These are phyloP conservation scores for Pyropia haitanensis DNA, from an alignment of 23 red algal species.

Conservation along the genomic window DNA sequence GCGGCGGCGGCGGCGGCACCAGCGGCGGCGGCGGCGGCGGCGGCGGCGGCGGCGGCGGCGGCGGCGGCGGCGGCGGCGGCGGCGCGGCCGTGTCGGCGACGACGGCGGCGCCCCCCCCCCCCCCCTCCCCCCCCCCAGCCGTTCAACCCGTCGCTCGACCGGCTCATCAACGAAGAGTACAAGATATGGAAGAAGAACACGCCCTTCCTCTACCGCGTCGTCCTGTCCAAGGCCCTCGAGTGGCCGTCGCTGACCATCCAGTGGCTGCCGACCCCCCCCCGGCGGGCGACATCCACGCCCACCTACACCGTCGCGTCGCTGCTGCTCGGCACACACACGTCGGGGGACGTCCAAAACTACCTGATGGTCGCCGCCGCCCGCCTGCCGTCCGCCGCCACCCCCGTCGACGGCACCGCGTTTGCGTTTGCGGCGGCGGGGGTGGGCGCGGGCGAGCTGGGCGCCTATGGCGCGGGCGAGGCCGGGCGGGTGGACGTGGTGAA, in stretches of 20 bases:
- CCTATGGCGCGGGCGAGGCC: constrained; percentile 52
- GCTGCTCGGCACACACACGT: constrained; percentile 93
- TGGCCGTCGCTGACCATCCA: constrained; percentile 98
- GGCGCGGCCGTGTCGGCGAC: too few species aligned
- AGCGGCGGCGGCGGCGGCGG: too few species aligned
- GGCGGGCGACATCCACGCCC: too few species aligned
- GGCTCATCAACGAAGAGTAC: constrained; percentile 94
- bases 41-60: too few species aligned
- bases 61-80: too few species aligned
- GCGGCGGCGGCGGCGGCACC: too few species aligned
- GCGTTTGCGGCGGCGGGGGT: too few species aligned
- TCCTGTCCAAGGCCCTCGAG: constrained; percentile 92
- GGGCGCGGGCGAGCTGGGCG: constrained; percentile 42
- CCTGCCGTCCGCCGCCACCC: constrained; percentile 67
- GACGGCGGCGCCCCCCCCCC: too few species aligned
- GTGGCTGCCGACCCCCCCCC: constrained; percentile 58
- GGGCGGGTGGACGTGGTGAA: constrained; percentile 84
- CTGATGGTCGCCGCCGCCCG: constrained; percentile 90
- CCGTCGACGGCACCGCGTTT: constrained; percentile 64
- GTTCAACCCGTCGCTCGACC: constrained; percentile 4
- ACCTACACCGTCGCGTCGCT: constrained; percentile 70
- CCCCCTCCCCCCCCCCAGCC: too few species aligned
- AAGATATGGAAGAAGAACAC: constrained; percentile 99
- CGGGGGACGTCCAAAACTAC: constrained; percentile 91
- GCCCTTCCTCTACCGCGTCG: constrained; percentile 95